Evolutionary conservation across 257 asterid species (phyloP).

Genomic region (Nemophila menziesii): DNA sequence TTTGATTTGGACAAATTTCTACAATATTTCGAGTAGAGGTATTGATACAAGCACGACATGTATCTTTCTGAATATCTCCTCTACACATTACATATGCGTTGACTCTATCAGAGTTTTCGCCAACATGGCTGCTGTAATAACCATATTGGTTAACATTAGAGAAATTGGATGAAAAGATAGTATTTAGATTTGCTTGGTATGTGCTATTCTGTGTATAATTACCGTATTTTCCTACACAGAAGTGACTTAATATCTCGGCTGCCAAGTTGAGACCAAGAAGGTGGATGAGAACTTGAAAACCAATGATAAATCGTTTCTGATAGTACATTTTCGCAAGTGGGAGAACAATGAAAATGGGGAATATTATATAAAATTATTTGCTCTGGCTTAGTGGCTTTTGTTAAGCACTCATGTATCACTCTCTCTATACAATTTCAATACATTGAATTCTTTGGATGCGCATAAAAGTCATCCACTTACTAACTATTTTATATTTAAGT

Average conservation of each 20-base stretch:
- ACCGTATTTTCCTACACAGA: background rate
- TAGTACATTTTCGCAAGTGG: background rate
- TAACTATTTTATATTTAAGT: too few relatives aligned
- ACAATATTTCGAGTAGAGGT: background rate
- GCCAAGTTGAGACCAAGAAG: background rate
- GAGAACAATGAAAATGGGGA: too few relatives aligned
- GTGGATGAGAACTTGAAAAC: background rate
- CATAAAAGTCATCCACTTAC: too few relatives aligned
- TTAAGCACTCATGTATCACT: too few relatives aligned
- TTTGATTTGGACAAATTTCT: conserved; percentile 12
- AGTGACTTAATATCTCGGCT: background rate
- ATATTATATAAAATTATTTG: too few relatives aligned
- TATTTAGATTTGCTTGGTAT: conserved; percentile 18
- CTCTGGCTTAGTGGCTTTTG: too few relatives aligned
- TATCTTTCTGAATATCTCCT: conserved; percentile 14
- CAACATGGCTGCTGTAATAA: conserved; percentile 18
- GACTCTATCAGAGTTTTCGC: conserved; percentile 7
- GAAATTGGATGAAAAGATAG: conserved; percentile 23
- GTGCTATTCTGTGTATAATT: conserved; percentile 16
- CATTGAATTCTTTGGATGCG: too few relatives aligned
- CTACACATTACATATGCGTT: conserved; percentile 22
- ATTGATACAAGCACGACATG: conserved; percentile 18
- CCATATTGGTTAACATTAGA: conserved; percentile 11
- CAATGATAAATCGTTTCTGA: background rate
- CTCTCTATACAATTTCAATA: too few relatives aligned